Evolutionary conservation across 2,329 filamentous ascomycete genomes (phyloP).

Genomic region (Septoria linicola): DNA sequence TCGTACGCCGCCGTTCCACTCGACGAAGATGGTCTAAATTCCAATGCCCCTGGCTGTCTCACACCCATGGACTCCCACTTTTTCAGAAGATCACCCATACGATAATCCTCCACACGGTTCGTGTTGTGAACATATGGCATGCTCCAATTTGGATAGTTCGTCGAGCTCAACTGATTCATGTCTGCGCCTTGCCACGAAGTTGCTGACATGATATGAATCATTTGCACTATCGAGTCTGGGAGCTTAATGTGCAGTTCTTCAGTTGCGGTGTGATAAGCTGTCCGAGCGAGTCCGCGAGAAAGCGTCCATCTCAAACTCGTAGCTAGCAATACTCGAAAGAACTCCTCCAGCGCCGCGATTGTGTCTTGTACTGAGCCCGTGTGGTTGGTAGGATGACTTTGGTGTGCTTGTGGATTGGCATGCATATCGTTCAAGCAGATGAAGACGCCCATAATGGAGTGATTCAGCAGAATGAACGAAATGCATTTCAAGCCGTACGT

Average conservation of each 20-base stretch:
- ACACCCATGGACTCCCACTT: slow-evolving; percentile 1
- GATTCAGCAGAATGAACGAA: slow-evolving; percentile 10
- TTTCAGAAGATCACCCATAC: slow-evolving; percentile 9
- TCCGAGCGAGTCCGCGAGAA: slow-evolving; percentile 1
- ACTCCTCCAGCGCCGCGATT: slow-evolving; percentile 9
- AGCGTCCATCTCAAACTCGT: slow-evolving; percentile 12
- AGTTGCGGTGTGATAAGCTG: slow-evolving; percentile 5
- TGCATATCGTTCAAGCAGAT: slow-evolving; percentile 11
- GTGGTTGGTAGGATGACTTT: not conserved
- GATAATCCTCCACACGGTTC: slow-evolving; percentile 5
- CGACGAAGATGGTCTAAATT: not conserved
- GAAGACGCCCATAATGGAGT: slow-evolving; percentile 12
- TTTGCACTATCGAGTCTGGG: not conserved
- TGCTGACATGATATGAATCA: slow-evolving; percentile 6
- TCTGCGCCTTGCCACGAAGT: slow-evolving; percentile 9
- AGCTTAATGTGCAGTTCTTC: slow-evolving; percentile 3
- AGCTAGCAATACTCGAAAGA: slow-evolving; percentile 9
- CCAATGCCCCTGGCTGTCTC: not conserved
- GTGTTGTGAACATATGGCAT: slow-evolving; percentile 1
- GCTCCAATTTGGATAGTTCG: slow-evolving; percentile 12
- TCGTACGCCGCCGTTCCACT: slow-evolving; percentile 2
- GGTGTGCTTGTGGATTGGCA: not conserved
- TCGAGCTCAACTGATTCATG: not conserved
- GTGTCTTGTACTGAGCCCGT: slow-evolving; percentile 4
- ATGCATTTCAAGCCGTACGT: slow-evolving; percentile 9